phyloP scores from a whole-genome alignment of 2,329 filamentous ascomycete species.

The Verticillium tricorpus region DNA sequence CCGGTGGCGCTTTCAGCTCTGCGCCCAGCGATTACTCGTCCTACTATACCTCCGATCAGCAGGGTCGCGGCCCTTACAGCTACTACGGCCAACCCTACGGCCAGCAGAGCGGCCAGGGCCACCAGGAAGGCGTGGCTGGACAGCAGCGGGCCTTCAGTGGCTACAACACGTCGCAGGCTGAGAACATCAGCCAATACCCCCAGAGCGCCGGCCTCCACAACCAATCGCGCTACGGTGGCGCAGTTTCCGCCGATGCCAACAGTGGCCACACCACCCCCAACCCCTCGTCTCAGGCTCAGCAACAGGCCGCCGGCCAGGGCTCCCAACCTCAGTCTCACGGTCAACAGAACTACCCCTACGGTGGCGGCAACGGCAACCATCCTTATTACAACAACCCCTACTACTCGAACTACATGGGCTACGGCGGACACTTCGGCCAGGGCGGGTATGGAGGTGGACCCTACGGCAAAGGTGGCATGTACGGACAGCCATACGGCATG shows the following conservation, averaged over 20 bases:
- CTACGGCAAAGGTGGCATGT: slow-evolving; percentile 52
- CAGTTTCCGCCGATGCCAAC: slow-evolving; percentile 62
- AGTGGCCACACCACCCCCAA: slow-evolving; percentile 91
- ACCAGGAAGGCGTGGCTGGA: slow-evolving; percentile 65
- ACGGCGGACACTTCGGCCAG: slow-evolving; percentile 47
- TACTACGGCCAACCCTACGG: slow-evolving; percentile 64
- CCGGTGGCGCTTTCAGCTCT: slow-evolving; percentile 65
- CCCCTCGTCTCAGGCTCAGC: slow-evolving; percentile 57
- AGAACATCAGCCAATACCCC: slow-evolving; percentile 65
- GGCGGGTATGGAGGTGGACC: slow-evolving; percentile 42
- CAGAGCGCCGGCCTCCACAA: slow-evolving; percentile 61
- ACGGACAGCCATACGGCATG: slow-evolving; percentile 50
- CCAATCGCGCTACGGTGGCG: slow-evolving; percentile 54
- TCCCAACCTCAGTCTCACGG: slow-evolving; percentile 40
- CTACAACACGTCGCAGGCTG: slow-evolving; percentile 63
- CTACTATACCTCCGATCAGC: slow-evolving; percentile 77
- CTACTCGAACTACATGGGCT: slow-evolving; percentile 55
- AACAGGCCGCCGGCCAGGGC: slow-evolving; percentile 29
- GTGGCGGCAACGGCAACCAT: slow-evolving; percentile 33
- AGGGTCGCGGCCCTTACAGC: slow-evolving; percentile 69
- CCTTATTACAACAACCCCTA: slow-evolving; percentile 60
- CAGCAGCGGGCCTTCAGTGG: slow-evolving; percentile 76
- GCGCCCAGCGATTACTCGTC: slow-evolving; percentile 76
- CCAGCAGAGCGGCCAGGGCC: slow-evolving; percentile 55
- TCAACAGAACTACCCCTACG: slow-evolving; percentile 45